Evolutionary conservation across 2,329 filamentous ascomycete genomes (phyloP).

Genomic region (Aspergillus fructus): DNA sequence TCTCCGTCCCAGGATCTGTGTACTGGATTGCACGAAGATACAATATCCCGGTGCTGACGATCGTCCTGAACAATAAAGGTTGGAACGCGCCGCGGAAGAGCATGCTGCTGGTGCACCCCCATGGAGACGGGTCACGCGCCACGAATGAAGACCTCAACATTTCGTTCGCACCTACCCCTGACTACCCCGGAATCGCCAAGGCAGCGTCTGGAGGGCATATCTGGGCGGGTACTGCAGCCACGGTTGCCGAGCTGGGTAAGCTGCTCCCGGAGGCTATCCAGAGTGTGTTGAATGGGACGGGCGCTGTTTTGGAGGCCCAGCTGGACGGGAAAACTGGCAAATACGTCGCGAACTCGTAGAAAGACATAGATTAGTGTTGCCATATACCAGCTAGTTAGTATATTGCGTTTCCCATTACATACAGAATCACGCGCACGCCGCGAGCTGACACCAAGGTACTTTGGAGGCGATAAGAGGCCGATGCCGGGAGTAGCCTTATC

Average conservation of each 20-base stretch:
- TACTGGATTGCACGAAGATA: conserved; percentile 70
- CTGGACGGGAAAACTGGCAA: conserved; percentile 58
- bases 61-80: conserved; percentile 69
- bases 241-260: no score
- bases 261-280: no score
- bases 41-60: conserved; percentile 64
- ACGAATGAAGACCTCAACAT: conserved; percentile 67
- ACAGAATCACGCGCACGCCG: neutral
- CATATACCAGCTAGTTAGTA: neutral
- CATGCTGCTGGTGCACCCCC: conserved; percentile 64
- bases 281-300: conserved; percentile 50
- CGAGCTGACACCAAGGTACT: no score
- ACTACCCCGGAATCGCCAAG: conserved; percentile 67
- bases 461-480: conserved; percentile 19
- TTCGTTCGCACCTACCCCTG: conserved; percentile 63
- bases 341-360: conserved; percentile 33
- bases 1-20: conserved; percentile 63
- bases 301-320: conserved; percentile 63
- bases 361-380: no score
- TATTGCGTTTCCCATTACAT: neutral
- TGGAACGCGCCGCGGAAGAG: conserved; percentile 67
- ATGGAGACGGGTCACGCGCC: conserved; percentile 61
- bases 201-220: conserved; percentile 62
- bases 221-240: no score
- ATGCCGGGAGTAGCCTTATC: conserved; percentile 38